Evolutionary conservation across 1,284 basidiomycete genomes (phyloP).

Genomic region (Ganoderma multipileum): DNA sequence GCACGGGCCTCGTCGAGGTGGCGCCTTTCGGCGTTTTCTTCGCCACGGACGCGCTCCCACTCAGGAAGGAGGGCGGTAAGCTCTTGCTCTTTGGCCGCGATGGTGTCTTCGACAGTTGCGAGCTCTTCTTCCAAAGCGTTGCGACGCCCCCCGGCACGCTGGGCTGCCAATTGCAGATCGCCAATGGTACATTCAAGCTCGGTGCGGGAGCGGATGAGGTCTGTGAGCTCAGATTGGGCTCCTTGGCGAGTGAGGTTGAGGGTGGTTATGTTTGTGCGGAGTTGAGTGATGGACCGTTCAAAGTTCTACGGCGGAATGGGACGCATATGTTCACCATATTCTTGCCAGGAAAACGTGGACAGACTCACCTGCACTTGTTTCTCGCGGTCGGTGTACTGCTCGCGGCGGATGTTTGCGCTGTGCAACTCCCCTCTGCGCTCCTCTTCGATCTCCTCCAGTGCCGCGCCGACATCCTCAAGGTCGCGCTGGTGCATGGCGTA

Average conservation of each 20-base stretch:
- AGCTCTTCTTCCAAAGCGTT: constrained; percentile 76
- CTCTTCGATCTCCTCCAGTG: constrained; percentile 84
- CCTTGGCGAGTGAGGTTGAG: constrained; percentile 74
- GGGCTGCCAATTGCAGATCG: constrained; percentile 75
- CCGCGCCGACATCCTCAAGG: constrained; percentile 85
- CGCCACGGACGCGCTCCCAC: constrained; percentile 63
- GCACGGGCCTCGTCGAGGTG: constrained; percentile 78
- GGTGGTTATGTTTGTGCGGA: constrained; percentile 76
- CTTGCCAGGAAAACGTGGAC: background rate
- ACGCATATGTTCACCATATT: background rate
- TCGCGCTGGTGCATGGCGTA: constrained; percentile 95
- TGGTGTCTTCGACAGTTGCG: constrained; percentile 60
- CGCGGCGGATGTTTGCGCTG: constrained; percentile 79
- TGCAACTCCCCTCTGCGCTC: constrained; percentile 87
- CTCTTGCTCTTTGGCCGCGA: constrained; percentile 67
- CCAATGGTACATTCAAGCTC: constrained; percentile 86
- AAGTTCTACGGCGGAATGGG: constrained; percentile 55
- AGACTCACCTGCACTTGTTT: constrained; percentile 77
- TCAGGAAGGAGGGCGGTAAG: constrained; percentile 71
- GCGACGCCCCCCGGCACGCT: constrained; percentile 67
- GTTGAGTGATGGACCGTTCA: constrained; percentile 77
- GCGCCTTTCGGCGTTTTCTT: constrained; percentile 73
- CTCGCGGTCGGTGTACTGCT: constrained; percentile 85
- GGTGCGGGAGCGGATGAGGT: constrained; percentile 79
- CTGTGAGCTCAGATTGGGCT: constrained; percentile 78